Percentiles rank a stretch among this genome's conserved stretches.
These are phyloP conservation scores for Phyllostachys edulis DNA, from an alignment of 176 grass and related monocot genomes.

Conservation along the genomic window DNA sequence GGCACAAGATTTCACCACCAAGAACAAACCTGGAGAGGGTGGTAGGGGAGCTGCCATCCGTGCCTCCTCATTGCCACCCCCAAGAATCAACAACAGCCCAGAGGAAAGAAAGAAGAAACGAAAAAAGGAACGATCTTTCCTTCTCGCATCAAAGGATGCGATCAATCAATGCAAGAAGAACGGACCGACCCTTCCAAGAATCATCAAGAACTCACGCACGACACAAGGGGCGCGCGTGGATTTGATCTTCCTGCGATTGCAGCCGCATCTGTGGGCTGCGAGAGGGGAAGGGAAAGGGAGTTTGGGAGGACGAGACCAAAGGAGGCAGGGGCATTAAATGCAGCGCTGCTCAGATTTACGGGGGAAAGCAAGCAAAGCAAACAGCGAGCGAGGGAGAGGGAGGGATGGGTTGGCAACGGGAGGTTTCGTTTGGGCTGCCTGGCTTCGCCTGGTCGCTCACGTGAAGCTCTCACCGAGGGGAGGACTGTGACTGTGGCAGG, in stretches of 20 bases:
- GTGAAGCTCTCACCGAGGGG: conserved; percentile 34
- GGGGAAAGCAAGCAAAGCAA: conserved; percentile 2
- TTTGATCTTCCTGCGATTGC: conserved; percentile 2
- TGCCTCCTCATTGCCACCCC: conserved; percentile 73
- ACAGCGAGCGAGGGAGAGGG: background rate
- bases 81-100: background rate
- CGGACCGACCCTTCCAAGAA: background rate
- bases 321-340: conserved; percentile 46
- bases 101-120: conserved; percentile 10
- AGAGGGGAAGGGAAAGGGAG: background rate
- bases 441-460: conserved; percentile 33
- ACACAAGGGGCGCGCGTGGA: conserved; percentile 21
- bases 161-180: conserved; percentile 28
- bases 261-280: conserved; percentile 21
- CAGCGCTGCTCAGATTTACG: conserved; percentile 48
- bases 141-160: background rate
- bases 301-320: conserved; percentile 22
- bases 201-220: background rate
- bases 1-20: conserved; percentile 6
- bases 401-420: background rate
- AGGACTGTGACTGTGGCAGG: conserved; percentile 35
- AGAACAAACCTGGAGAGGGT: conserved; percentile 76
- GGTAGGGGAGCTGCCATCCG: conserved; percentile 98
- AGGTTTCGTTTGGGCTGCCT: background rate
- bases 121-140: background rate